Percentiles rank a stretch among this genome's conserved stretches.
phyloP scores from a whole-genome alignment of 1,139 yeast genomes.

The Hyphopichia pseudoburtonii region DNA sequence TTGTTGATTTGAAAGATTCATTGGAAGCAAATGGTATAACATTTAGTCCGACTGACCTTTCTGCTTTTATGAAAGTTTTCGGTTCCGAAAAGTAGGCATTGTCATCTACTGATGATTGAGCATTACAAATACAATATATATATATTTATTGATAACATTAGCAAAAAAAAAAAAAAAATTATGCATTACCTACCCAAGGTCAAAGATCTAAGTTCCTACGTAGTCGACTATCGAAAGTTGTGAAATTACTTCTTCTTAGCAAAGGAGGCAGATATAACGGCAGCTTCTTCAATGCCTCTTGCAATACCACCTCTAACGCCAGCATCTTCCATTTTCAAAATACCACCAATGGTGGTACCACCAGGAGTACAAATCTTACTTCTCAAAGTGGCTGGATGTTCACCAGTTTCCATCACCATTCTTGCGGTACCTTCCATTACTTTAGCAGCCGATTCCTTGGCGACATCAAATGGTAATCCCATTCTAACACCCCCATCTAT shows the following conservation, averaged over 20 bases:
- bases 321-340: slow-evolving; percentile 87
- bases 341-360: slow-evolving; percentile 96
- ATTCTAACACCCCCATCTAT: slow-evolving; percentile 92
- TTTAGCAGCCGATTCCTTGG: slow-evolving; percentile 89
- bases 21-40: slow-evolving; percentile 34
- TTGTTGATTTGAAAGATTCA: slow-evolving; percentile 29
- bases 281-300: slow-evolving; percentile 87
- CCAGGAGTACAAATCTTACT: slow-evolving; percentile 96
- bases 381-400: slow-evolving; percentile 89
- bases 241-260: slow-evolving; percentile 55
- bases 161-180: too few relatives aligned
- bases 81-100: slow-evolving; percentile 14
- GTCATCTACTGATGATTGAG: too few relatives aligned
- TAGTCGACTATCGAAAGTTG: too few relatives aligned
- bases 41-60: slow-evolving; percentile 35
- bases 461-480: slow-evolving; percentile 89
- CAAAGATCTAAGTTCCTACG: too few relatives aligned
- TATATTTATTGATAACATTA: slow-evolving; percentile 1
- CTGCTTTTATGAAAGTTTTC: slow-evolving; percentile 26
- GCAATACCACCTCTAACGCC: slow-evolving; percentile 87
- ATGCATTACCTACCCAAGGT: too few relatives aligned
- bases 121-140: slow-evolving; percentile 3
- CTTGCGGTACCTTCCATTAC: slow-evolving; percentile 96
- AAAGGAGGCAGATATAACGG: slow-evolving; percentile 75
- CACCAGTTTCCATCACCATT: slow-evolving; percentile 82